Conservation (phyloP, 306 rosid species). For the Lathyrus sativus region DNA sequence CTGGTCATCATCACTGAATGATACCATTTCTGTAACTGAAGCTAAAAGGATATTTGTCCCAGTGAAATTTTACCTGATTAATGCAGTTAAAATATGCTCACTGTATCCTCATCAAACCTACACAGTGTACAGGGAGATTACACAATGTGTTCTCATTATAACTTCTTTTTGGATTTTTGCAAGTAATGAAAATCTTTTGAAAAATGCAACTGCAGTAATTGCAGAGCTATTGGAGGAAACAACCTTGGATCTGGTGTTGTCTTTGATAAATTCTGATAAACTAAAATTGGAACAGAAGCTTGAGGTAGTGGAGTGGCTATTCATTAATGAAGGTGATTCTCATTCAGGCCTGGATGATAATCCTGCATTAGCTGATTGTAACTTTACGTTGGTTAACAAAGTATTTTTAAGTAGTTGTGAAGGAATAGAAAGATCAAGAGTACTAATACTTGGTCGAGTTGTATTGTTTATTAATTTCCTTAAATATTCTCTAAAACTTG, state of each 20-base stretch:
- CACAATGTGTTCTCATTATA: constrained; percentile 61
- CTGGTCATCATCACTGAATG: constrained; percentile 64
- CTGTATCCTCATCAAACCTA: constrained; percentile 74
- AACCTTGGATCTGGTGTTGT: constrained; percentile 60
- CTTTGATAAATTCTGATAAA: constrained; percentile 64
- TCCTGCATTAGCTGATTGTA: constrained; percentile 39
- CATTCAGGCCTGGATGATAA: constrained; percentile 43
- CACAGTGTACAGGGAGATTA: constrained; percentile 60
- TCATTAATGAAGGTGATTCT: constrained; percentile 46
- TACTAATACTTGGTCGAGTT: constrained; percentile 55
- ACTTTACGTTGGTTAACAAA: constrained; percentile 39
- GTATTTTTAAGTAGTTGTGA: constrained; percentile 53
- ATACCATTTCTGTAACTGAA: constrained; percentile 63
- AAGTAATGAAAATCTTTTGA: constrained; percentile 56
- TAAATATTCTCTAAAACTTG: constrained; percentile 60
- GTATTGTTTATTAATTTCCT: constrained; percentile 57
- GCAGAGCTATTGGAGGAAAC: constrained; percentile 77
- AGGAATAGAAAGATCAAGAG: constrained; percentile 49
- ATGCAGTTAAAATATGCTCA: constrained; percentile 73
- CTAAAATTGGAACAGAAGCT: constrained; percentile 57
- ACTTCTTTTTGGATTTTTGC: constrained; percentile 61
- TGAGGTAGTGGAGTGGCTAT: constrained; percentile 67
- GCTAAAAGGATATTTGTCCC: constrained; percentile 87
- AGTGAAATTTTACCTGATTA: constrained; percentile 79
- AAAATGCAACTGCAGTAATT: constrained; percentile 56